Evolutionary conservation across 208 protist species (phyloP).

Genomic region (Giardia duodenalis): DNA sequence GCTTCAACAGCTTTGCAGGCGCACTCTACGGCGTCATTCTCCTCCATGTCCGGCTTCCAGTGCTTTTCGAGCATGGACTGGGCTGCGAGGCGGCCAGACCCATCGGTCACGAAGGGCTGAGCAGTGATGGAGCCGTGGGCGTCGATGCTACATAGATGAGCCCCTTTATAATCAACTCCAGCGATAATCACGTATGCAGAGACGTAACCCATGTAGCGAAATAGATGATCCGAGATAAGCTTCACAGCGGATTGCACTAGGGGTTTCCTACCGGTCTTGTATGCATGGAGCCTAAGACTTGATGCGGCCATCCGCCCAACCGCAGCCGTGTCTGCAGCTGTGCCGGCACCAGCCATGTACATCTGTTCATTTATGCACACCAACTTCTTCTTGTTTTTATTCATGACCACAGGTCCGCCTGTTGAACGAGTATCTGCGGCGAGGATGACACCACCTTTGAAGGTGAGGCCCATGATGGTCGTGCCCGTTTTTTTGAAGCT

Average conservation of each 20-base stretch:
- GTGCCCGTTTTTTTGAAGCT: slow-evolving; percentile 73
- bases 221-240: slow-evolving; percentile 86
- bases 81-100: slow-evolving; percentile 92
- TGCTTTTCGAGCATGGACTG: slow-evolving; percentile 78
- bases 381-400: slow-evolving; percentile 99
- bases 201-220: slow-evolving; percentile 89
- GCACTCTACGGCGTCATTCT: slow-evolving; percentile 84
- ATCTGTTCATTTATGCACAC: slow-evolving; percentile 99
- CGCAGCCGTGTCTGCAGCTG: slow-evolving; percentile 88
- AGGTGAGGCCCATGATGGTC: slow-evolving; percentile 94
- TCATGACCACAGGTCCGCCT: slow-evolving; percentile 86
- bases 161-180: slow-evolving; percentile 85
- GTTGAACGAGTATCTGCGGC: slow-evolving; percentile 97
- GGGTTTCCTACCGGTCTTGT: slow-evolving; percentile 73
- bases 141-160: slow-evolving; percentile 82
- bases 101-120: slow-evolving; percentile 95
- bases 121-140: slow-evolving; percentile 87
- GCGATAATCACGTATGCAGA: slow-evolving; percentile 91
- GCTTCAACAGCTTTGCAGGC: slow-evolving; percentile 82
- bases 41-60: slow-evolving; percentile 70
- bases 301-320: slow-evolving; percentile 70
- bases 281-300: slow-evolving; percentile 76
- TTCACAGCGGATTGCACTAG: slow-evolving; percentile 84
- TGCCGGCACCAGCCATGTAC: slow-evolving; percentile 98
- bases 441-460: slow-evolving; percentile 92